Evolutionary conservation across 1,284 basidiomycete genomes (phyloP).

Genomic region (Fomitopsis betulina): DNA sequence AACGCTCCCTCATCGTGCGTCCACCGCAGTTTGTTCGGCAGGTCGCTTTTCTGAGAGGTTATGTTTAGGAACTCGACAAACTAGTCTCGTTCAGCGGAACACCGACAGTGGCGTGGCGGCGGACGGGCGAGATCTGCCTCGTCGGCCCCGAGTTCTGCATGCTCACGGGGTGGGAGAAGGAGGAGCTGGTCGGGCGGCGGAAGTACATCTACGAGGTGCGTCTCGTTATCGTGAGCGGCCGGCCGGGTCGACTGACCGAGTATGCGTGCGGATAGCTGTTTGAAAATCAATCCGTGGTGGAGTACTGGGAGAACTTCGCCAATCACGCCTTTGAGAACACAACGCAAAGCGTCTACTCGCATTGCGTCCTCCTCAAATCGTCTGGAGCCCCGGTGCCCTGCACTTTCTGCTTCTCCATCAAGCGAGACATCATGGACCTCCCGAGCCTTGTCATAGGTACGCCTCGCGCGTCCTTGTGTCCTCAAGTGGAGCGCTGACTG

Average conservation of each 20-base stretch:
- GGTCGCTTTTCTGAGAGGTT: not conserved
- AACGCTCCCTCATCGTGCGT: constrained; percentile 84
- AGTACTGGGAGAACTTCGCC: constrained; percentile 95
- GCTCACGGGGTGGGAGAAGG: constrained; percentile 85
- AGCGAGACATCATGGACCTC: constrained; percentile 84
- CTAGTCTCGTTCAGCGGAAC: constrained; percentile 96
- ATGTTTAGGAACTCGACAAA: constrained; percentile 85
- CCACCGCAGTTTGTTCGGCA: not conserved
- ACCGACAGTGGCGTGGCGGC: constrained; percentile 98
- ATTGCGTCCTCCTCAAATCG: constrained; percentile 83
- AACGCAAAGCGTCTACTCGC: constrained; percentile 90
- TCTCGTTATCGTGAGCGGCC: not conserved
- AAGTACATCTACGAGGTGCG: constrained; percentile 89
- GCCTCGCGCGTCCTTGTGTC: constrained; percentile 6
- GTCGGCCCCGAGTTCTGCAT: constrained; percentile 96
- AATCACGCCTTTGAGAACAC: constrained; percentile 95
- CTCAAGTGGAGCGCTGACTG: not conserved
- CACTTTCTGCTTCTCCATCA: constrained; percentile 91
- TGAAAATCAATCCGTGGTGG: constrained; percentile 85
- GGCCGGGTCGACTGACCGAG: constrained; percentile 1
- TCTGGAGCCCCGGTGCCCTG: constrained; percentile 80
- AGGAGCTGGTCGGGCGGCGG: constrained; percentile 74
- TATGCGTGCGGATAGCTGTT: constrained; percentile 53
- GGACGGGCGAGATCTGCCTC: constrained; percentile 96
- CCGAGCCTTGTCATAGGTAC: constrained; percentile 84